These are phyloP conservation scores for Trichophyton verrucosum DNA, from an alignment of 2,329 filamentous ascomycete species.

Conservation along the genomic window DNA sequence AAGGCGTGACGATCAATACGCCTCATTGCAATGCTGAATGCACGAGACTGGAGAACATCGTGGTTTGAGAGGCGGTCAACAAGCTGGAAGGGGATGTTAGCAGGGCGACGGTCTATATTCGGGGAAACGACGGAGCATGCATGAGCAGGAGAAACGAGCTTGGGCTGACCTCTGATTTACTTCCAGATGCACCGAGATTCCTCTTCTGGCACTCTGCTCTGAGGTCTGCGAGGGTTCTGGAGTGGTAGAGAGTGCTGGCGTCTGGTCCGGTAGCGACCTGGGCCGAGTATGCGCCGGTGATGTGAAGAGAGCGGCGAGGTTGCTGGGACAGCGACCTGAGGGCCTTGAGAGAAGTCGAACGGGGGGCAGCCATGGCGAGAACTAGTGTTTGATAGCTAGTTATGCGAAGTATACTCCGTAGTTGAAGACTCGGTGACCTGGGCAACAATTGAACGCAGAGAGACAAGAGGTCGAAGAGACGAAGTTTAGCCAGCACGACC, in stretches of 20 bases:
- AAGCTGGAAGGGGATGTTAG: slow-evolving; percentile 26
- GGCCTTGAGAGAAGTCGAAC: slow-evolving; percentile 34
- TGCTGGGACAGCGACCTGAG: slow-evolving; percentile 33
- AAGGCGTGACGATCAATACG: slow-evolving; percentile 34
- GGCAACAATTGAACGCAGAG: background rate
- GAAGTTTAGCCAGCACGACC: background rate
- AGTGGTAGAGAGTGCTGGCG: slow-evolving; percentile 39
- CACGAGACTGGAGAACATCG: slow-evolving; percentile 40
- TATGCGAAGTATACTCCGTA: background rate
- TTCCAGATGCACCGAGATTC: slow-evolving; percentile 35
- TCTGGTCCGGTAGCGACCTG: slow-evolving; percentile 39
- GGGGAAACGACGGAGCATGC: background rate
- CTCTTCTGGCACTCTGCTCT: slow-evolving; percentile 40
- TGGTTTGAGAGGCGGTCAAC: slow-evolving; percentile 42
- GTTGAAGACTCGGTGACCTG: background rate
- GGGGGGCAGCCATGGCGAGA: slow-evolving; percentile 33
- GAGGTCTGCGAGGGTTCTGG: slow-evolving; percentile 40
- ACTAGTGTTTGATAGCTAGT: background rate
- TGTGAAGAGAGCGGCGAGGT: slow-evolving; percentile 42
- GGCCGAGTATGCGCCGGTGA: slow-evolving; percentile 48
- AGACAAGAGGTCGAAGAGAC: background rate
- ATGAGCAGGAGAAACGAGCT: no score
- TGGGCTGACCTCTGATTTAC: slow-evolving; percentile 38
- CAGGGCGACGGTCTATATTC: background rate
- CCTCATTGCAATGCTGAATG: slow-evolving; percentile 44